These are phyloP conservation scores for Theobroma grandiflorum DNA, from an alignment of 441 rosid genomes.

Conservation along the genomic window DNA sequence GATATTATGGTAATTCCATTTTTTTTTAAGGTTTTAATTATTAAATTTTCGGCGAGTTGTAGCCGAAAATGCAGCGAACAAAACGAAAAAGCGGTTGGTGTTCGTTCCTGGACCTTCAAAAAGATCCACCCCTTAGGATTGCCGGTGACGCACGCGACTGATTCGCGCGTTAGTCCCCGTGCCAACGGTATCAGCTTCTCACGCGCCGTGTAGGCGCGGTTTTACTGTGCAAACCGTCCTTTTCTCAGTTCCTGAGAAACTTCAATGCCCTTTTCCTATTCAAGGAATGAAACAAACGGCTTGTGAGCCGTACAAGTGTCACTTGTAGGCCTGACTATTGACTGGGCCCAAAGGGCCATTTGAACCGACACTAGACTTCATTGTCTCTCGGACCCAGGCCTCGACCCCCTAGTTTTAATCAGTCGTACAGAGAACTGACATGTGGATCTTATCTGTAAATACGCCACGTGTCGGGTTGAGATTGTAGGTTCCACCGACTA, in stretches of 20 bases:
- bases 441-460: not conserved
- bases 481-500: slow-evolving; percentile 21
- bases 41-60: not conserved
- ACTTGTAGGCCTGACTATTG: not conserved
- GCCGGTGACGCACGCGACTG: slow-evolving; percentile 8
- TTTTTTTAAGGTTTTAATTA: not conserved
- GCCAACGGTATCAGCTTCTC: not conserved
- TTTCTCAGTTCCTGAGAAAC: slow-evolving; percentile 24
- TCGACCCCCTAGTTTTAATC: not conserved
- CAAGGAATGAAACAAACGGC: not conserved
- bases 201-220: slow-evolving; percentile 20
- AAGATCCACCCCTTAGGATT: not conserved
- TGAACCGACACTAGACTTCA: not conserved
- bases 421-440: not conserved
- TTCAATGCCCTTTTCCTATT: not conserved
- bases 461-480: slow-evolving; percentile 28
- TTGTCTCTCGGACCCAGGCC: not conserved
- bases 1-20: not conserved
- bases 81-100: slow-evolving; percentile 39
- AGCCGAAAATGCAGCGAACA: slow-evolving; percentile 22
- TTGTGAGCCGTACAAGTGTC: slow-evolving; percentile 34
- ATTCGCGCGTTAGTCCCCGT: not conserved
- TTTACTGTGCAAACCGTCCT: not conserved
- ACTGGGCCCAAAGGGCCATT: slow-evolving; percentile 26
- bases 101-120: slow-evolving; percentile 23